These are phyloP conservation scores for Boletus subluridellus DNA, from an alignment of 1,284 basidiomycete species.

Conservation along the genomic window DNA sequence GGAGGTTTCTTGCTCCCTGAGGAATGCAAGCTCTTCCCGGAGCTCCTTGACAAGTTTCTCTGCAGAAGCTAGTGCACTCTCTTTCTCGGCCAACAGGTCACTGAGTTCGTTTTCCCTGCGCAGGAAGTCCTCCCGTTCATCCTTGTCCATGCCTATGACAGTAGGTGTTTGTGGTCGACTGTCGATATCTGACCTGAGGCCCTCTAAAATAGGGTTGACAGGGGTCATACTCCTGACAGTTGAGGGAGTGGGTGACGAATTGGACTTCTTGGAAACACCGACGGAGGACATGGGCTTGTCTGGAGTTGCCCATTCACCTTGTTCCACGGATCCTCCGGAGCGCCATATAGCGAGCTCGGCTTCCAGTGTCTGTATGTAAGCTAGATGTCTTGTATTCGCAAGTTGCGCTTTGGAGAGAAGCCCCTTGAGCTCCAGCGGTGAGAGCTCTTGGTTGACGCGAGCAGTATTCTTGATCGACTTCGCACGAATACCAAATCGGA, in stretches of 20 bases:
- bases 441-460: conserved; percentile 96
- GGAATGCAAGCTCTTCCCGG: conserved; percentile 78
- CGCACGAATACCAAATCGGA: conserved; percentile 98
- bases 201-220: conserved; percentile 75
- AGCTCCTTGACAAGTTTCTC: conserved; percentile 84
- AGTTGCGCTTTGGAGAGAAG: conserved; percentile 88
- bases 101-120: conserved; percentile 95
- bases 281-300: conserved; percentile 51
- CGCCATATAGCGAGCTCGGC: conserved; percentile 92
- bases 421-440: conserved; percentile 92
- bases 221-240: conserved; percentile 76
- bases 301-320: conserved; percentile 77
- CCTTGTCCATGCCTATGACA: conserved; percentile 84
- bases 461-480: conserved; percentile 99
- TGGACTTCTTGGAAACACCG: conserved; percentile 55
- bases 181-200: conserved; percentile 62
- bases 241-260: conserved; percentile 61
- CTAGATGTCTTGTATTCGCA: conserved; percentile 79
- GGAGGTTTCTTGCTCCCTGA: conserved; percentile 86
- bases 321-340: conserved; percentile 81
- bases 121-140: conserved; percentile 97
- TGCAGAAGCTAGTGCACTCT: conserved; percentile 70
- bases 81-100: conserved; percentile 90
- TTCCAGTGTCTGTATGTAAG: conserved; percentile 88
- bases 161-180: conserved; percentile 86